Conservation (phyloP, 169 alveolate species). For the Toxoplasma gondii region DNA sequence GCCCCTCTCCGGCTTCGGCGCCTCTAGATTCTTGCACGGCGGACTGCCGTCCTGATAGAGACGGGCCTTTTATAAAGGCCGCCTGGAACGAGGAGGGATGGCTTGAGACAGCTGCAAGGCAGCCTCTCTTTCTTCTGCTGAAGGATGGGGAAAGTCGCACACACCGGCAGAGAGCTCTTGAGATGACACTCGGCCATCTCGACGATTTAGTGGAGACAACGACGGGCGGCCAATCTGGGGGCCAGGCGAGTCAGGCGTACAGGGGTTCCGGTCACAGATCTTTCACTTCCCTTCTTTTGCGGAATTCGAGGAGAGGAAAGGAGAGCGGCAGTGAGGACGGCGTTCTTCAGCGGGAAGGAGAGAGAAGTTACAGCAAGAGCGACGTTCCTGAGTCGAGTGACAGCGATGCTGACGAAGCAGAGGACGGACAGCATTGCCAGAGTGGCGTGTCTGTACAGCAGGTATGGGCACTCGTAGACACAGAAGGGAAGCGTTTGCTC, state of each 20-base stretch:
- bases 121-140: neutral
- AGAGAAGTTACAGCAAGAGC: neutral
- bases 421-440: neutral
- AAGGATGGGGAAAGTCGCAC: neutral
- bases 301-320: neutral
- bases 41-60: neutral
- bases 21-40: neutral
- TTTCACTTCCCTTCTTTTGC: neutral
- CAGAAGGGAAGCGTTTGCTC: neutral
- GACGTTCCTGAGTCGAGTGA: neutral
- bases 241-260: neutral
- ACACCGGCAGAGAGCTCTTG: neutral
- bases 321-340: neutral
- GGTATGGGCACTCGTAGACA: constrained; percentile 14
- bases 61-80: neutral
- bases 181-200: constrained; percentile 17
- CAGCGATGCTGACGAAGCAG: neutral
- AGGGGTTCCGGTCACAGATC: neutral
- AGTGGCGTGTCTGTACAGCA: constrained; percentile 4
- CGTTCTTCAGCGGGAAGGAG: neutral
- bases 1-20: neutral
- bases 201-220: neutral
- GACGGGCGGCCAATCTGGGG: neutral
- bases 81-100: neutral
- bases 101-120: neutral